Base-by-base conservation (phyloP, 148 eudicot genomes). In the Gaultheria prostrata region DNA sequence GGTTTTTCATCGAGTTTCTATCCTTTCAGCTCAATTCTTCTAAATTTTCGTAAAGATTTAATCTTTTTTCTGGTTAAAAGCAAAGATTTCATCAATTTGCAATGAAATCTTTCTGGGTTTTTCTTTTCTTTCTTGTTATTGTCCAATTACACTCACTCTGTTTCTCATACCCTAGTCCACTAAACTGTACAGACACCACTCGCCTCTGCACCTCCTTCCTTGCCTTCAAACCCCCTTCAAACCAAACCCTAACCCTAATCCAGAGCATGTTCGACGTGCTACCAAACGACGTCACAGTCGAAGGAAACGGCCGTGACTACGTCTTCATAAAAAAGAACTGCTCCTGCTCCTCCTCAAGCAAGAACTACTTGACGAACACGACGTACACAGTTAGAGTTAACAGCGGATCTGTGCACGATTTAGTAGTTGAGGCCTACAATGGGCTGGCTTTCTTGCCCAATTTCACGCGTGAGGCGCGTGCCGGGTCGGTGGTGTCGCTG, bases 231-330 rank as follows among this genome's bases (percentile, higher is more conserved):
- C 93, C 97, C 82, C 82, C 82, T 4, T 73, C 93, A 63, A 88
- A 90, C 78, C 84, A 87, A 53, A 87, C 94, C 39, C 90, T 93
- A 0, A 69, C 92, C 0, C 87, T 94, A 48, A 89, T 92, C 59
- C 89, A 86, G 84, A 92, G 95, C 90, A 97, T 97, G 98, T 94
- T 94, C 82, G 99, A 97, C 76, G 96, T 97, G 6, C 53, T 90
- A 14, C 90, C 90, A 7, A 80, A 87, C 8, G 97, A 97, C 79
- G 82, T 97, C 72, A 92, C 93, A 18, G 90, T 90, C 51, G 97
- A 93, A 78, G 92, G 91, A 49, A 87, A 84, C 77, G 86, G 91
- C 13, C 83, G 87, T 50, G 93, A 89, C 70, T 91, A 85, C 83
- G 59, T 93, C 33, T 97, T 93, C 87, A 85, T 97, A 7, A 85